Evolutionary conservation across 164 flowering plant species (phyloP), one percentile per base, ranked within the genome.

Genomic region (Stephania cephalantha): DNA sequence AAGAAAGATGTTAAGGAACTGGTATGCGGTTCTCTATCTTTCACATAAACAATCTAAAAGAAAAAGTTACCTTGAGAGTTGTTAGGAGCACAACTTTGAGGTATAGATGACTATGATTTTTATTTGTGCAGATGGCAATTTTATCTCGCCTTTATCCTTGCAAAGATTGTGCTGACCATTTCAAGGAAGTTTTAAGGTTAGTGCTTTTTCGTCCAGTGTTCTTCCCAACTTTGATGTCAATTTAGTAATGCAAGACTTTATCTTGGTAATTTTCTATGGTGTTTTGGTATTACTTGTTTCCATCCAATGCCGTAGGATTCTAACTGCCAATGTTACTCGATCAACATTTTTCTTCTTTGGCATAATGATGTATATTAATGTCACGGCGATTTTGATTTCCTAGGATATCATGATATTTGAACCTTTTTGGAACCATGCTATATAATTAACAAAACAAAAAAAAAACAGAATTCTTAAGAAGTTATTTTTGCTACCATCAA

Each of bases 141-240:
- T 78, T 92, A 79, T 92, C 98, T 76, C 88, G 99, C 46, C 87
- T 95, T 84, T 93, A 95, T 76, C 99, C 99, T 76, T 95, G 99
- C 88, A 87, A 88, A 82, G 98, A 95, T 76, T 95, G 99, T 82
- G 98, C 99, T 7, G 97, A 95, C 82, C 99, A 93, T 86, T 95
- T 95, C 70, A 90, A 91, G 86, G 97, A 93, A 81, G 86, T 95
- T 11, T 72, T 95, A 69, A 91, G 95, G 99, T 91, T 86, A 44
- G 8, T 61, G 13, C 76, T 66, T 63, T 73, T 20, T 71, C 66
- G 0, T 46, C 25, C 46, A 35, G 15, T 2, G n/a, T 58, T 22
- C 46, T 73, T 18, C 13, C 35, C 50, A 31, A 17, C 74, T 5
- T n/a, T 55, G 0, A 15, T 72, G 53, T 25, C n/a, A 25, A 46